Percentiles rank a stretch among this genome's conserved stretches.
Conservation (phyloP, 2,329 filamentous ascomycete genomes). For the Alternaria arborescens region DNA sequence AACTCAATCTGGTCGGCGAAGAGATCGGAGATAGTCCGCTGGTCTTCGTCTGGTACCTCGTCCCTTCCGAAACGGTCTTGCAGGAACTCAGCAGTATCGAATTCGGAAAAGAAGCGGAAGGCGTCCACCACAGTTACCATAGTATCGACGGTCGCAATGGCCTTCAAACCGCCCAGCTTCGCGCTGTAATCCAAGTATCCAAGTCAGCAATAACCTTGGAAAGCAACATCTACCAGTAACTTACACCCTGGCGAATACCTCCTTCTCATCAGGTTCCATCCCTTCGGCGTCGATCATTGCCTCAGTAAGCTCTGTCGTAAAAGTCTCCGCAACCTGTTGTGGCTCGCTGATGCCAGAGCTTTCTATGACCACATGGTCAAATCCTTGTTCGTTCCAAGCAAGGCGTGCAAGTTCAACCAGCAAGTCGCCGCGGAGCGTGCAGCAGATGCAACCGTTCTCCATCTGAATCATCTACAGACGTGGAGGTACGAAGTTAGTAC, state of each 20-base stretch:
- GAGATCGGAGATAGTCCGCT: constrained; percentile 76
- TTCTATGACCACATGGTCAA: constrained; percentile 77
- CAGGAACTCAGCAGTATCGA: constrained; percentile 73
- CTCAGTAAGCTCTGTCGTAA: constrained; percentile 62
- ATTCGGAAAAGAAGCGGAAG: constrained; percentile 76
- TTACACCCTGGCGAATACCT: constrained; percentile 59
- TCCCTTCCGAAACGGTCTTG: constrained; percentile 67
- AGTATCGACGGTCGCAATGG: constrained; percentile 72
- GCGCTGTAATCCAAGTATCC: constrained; percentile 26
- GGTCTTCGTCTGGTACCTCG: constrained; percentile 69
- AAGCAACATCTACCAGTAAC: constrained; percentile 37
- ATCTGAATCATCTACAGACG: constrained; percentile 55
- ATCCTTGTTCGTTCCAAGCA: constrained; percentile 64
- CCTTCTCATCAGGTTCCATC: constrained; percentile 55
- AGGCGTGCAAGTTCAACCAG: constrained; percentile 74
- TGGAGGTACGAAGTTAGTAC: neutral
- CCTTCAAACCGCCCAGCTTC: constrained; percentile 67
- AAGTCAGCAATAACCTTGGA: neutral
- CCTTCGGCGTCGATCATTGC: constrained; percentile 57
- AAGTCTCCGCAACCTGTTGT: constrained; percentile 78
- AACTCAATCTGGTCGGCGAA: constrained; percentile 84
- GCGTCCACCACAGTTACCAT: constrained; percentile 77
- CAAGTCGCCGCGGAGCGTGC: constrained; percentile 74
- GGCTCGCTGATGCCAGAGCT: constrained; percentile 77
- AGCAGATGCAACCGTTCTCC: constrained; percentile 77